phyloP scores from a whole-genome alignment of 495 filamentous ascomycete species.

The Hamigera avellanea region DNA sequence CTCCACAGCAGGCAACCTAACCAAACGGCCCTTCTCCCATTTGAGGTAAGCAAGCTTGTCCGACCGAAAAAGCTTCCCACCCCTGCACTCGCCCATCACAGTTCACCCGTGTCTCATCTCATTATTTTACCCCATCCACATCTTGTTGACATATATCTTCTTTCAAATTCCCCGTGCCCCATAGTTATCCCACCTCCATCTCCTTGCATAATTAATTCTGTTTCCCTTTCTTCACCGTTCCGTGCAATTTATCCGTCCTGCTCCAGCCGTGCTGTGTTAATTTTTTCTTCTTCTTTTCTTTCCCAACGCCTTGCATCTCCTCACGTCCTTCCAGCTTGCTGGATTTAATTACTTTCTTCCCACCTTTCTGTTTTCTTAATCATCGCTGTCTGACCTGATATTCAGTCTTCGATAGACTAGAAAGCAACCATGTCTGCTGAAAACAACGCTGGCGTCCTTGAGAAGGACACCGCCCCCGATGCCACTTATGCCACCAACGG shows the following conservation, averaged over 20 bases:
- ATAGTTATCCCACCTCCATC: neutral
- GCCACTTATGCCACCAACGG: constrained; percentile 7
- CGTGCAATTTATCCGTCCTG: neutral
- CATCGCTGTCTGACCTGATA: neutral
- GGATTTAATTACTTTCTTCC: neutral
- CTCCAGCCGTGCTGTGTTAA: neutral
- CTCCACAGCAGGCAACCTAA: no score
- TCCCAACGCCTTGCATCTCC: neutral
- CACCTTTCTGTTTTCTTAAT: neutral
- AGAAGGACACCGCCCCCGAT: neutral
- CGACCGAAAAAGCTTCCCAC: no score
- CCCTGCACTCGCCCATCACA: no score
- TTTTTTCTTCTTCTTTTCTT: neutral
- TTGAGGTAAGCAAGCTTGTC: no score
- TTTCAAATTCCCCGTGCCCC: neutral
- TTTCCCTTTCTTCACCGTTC: neutral
- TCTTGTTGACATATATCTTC: neutral
- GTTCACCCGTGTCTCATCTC: no score
- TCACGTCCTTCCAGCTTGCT: no score
- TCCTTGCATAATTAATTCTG: neutral
- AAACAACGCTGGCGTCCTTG: neutral
- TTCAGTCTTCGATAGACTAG: neutral
- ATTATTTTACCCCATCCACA: neutral
- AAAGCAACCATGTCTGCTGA: neutral
- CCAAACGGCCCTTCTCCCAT: no score